These are phyloP conservation scores for Datisca glomerata DNA, from an alignment of 306 rosid genomes.

Conservation along the genomic window DNA sequence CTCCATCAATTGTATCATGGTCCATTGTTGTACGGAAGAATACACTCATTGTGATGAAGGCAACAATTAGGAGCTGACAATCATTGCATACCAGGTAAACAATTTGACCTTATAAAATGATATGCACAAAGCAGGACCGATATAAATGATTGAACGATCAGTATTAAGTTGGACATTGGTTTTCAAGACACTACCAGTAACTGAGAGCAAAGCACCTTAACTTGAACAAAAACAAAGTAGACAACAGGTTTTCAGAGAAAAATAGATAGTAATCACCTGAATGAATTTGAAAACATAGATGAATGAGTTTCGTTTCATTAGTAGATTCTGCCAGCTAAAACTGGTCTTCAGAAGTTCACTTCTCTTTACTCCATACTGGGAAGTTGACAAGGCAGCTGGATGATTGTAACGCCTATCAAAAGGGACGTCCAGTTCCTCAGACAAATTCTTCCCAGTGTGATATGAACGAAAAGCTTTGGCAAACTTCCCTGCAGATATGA, in stretches of 20 bases:
- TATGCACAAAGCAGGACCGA: no score
- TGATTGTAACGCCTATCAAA: constrained; percentile 74
- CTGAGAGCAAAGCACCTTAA: neutral
- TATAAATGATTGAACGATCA: no score
- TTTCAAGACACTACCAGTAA: no score
- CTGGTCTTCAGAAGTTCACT: constrained; percentile 69
- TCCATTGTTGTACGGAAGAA: constrained; percentile 92
- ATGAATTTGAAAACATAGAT: constrained; percentile 85
- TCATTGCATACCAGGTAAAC: constrained; percentile 19
- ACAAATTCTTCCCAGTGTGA: constrained; percentile 56
- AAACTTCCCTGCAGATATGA: constrained; percentile 66
- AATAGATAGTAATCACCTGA: constrained; percentile 43
- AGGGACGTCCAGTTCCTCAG: constrained; percentile 57
- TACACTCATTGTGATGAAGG: constrained; percentile 91
- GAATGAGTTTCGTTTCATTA: constrained; percentile 89
- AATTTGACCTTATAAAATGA: neutral
- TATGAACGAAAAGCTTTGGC: constrained; percentile 62
- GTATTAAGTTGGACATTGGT: no score
- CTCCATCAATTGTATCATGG: constrained; percentile 75
- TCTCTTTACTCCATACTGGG: constrained; percentile 48
- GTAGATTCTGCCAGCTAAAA: constrained; percentile 74
- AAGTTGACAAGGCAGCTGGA: constrained; percentile 89
- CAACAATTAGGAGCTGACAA: constrained; percentile 79
- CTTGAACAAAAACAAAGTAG: neutral
- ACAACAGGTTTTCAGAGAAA: neutral